Base-by-base conservation (phyloP, 2,329 filamentous ascomycete species). In the Trichoderma koningiopsis region DNA sequence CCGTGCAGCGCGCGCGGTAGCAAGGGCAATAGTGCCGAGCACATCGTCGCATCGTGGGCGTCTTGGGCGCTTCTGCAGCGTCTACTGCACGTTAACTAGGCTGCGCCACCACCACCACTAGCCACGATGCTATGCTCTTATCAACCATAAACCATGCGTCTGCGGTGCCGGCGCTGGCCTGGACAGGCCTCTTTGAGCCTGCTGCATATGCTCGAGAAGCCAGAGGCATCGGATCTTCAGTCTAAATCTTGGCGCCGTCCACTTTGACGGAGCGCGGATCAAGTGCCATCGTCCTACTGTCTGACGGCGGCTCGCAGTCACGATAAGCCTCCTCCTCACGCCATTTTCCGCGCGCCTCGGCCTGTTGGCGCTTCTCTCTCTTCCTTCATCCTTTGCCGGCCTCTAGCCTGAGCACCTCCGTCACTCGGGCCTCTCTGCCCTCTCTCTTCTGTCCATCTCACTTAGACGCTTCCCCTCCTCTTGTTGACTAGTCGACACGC, bases 401-500 rank as follows among this genome's bases (percentile, higher is more conserved):
- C 63, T 69, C 71, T 49, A 67, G 75, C 74, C 76, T 76, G 7
- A 33, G 11, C 53, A n/a, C 31, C 31, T 72, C 72, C 75, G 70
- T 65, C 57, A 29, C 35, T 69, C 47, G 57, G 31, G n/a, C 43
- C 65, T 29, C 57, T 22, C 40, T 35, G 37, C 40, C 31, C 40
- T 40, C 58, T 47, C 31, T 47, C 31, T 31, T 40, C 58, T 43
- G 6, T 31, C 14, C 43, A 33, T 53, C 24, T 53, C 10, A 60
- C 31, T 52, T 14, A 47, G 57, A 55, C 56, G 33, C 49, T 22
- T 29, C 43, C 55, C 40, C 55, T n/a, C 59, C 29, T 35, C 24
- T 16, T 31, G n/a, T 37, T 14, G 14, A 6, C 37, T 7, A 58
- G 52, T 67, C 64, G 65, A 24, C 65, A 60, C 65, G 57, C 43